Evolutionary conservation across 2,329 filamentous ascomycete species (phyloP).

Genomic region (Zarea fungicola): DNA sequence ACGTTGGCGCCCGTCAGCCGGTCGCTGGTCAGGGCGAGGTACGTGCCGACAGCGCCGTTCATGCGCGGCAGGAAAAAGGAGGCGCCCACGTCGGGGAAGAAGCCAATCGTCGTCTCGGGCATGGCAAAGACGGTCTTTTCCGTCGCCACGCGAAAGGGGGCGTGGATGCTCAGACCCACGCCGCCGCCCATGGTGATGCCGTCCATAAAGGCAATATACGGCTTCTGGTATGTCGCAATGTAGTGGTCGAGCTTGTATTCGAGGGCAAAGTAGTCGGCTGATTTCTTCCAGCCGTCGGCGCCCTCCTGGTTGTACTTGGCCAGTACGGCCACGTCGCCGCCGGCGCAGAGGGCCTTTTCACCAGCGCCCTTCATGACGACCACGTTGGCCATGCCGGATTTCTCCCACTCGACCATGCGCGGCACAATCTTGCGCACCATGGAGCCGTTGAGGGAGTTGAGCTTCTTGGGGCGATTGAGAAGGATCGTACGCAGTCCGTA

Average conservation of each 20-base stretch:
- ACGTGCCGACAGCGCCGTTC: constrained; percentile 81
- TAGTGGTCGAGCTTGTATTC: constrained; percentile 97
- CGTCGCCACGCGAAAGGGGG: constrained; percentile 92
- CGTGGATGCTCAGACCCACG: constrained; percentile 89
- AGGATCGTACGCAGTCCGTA: constrained; percentile 90
- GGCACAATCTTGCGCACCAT: constrained; percentile 96
- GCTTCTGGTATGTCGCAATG: constrained; percentile 90
- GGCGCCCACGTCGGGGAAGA: constrained; percentile 96
- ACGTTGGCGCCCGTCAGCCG: constrained; percentile 75
- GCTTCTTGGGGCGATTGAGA: constrained; percentile 87
- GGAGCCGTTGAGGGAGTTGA: constrained; percentile 87
- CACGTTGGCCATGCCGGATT: constrained; percentile 90
- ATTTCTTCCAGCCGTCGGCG: constrained; percentile 64
- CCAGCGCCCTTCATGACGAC: constrained; percentile 89
- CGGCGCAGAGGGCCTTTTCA: constrained; percentile 80
- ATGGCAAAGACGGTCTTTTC: constrained; percentile 95
- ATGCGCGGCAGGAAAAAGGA: constrained; percentile 93
- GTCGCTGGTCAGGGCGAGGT: constrained; percentile 87
- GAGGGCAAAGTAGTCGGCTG: constrained; percentile 80
- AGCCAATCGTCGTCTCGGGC: constrained; percentile 97
- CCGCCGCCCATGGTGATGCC: constrained; percentile 98
- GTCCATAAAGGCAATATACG: constrained; percentile 93
- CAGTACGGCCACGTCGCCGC: constrained; percentile 81
- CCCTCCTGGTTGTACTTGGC: constrained; percentile 67
- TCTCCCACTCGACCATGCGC: constrained; percentile 85